A percentile compares a stretch with the other conserved stretches of the same genome.
Evolutionary conservation across 805 yeast genomes (phyloP).

Genomic region (Hanseniaspora singularis): DNA sequence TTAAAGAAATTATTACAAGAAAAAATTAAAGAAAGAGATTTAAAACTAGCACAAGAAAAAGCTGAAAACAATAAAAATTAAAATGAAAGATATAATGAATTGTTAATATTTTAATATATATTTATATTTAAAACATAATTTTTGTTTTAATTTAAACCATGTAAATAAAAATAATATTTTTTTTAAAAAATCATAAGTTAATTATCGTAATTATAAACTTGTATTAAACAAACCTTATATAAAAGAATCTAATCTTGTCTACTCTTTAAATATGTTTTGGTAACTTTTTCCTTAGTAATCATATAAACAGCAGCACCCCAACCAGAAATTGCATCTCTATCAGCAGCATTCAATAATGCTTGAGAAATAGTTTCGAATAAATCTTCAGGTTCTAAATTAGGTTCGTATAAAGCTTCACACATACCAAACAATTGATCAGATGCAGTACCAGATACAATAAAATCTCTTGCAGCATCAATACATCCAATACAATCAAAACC

Average conservation of each 20-base stretch:
- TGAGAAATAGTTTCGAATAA: constrained; percentile 91
- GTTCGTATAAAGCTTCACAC: constrained; percentile 96
- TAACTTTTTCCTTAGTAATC: constrained; percentile 82
- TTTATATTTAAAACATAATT: no score
- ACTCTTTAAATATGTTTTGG: constrained; percentile 76
- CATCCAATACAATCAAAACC: constrained; percentile 96
- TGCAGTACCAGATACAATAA: constrained; percentile 92
- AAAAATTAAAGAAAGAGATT: constrained; percentile 33
- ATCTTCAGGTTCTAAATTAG: constrained; percentile 86
- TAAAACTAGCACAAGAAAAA: constrained; percentile 16
- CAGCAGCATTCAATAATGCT: constrained; percentile 85
- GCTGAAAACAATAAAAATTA: neutral
- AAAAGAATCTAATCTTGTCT: constrained; percentile 96
- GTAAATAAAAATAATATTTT: no score
- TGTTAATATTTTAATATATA: no score
- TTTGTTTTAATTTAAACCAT: no score
- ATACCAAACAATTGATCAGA: constrained; percentile 94
- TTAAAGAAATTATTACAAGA: constrained; percentile 53
- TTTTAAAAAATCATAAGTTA: neutral
- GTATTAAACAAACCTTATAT: no score
- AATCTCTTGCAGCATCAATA: constrained; percentile 88
- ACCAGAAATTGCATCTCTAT: constrained; percentile 93
- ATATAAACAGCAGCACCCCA: constrained; percentile 97
- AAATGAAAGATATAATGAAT: no score
- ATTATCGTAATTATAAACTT: neutral